Evolutionary conservation across 2,329 filamentous ascomycete genomes (phyloP), one percentile per base, ranked within the genome.

Genomic region (Aspergillus felis): DNA sequence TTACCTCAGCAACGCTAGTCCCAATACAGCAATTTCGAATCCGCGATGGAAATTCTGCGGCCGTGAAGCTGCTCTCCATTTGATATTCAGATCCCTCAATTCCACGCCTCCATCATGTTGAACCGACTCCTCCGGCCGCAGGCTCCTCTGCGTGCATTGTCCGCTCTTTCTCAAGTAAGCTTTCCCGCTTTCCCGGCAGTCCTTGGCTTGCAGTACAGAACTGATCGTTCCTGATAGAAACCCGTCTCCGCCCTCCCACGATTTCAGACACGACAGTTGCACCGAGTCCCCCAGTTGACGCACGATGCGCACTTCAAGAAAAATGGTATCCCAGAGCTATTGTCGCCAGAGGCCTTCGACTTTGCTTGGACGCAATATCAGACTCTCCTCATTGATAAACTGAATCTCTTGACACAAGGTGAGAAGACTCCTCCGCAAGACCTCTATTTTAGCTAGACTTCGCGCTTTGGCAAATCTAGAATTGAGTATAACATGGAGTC

Each of bases 321-420:
- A 54, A 67, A 83, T 62, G 85, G 85, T 58, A 80, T 96, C 5
- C 83, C 85, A n/a, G 84, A 85, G 14, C 81, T 97, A 59, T 81
- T 96, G 71, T 87, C 87, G 29, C 74, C 81, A 1, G 79, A 83
- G 52, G 90, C 84, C 55, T 95, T 90, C 75, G 78, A 88, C 56
- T 82, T 90, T 55, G 87, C 92, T 51, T 99, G 91, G 87, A 87
- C 83, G 35, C 81, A 92, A 69, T 96, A 97, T 78, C 92, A 96
- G 81, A 71, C 78, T 41, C 76, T 88, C 64, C 81, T 93, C 68
- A 74, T 92, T 53, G 81, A 91, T 61, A 89, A 89, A 75, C 82
- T 97, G 72, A 95, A 95, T 75, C 76, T 80, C 57, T 74, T 89
- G 68, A 88, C 85, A 60, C 84, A 82, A 62, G 92, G 92, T 92